Base-by-base conservation (phyloP, 2,329 filamentous ascomycete species). In the Monilinia laxa region DNA sequence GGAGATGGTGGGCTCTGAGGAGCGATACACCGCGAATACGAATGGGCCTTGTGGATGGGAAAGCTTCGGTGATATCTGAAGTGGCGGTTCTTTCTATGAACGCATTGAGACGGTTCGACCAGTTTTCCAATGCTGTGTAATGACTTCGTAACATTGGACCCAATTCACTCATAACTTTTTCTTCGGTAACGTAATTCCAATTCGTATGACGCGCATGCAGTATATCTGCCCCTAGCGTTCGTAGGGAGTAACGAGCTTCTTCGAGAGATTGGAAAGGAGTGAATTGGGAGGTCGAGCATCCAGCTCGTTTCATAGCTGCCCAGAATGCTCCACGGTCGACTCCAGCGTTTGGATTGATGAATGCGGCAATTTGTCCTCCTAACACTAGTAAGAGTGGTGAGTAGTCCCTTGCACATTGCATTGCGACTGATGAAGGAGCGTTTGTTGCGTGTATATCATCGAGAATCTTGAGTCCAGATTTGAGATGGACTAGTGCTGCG, bases 231-330 rank as follows among this genome's bases (percentile, higher is more conserved):
- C 84, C 70, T 79, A 83, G 4, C 85, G 78, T 55, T 76, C 88
- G 85, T 75, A 85, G 86, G 2, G 84, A 80, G 14, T 83, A 71
- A 14, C 86, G 82, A 11, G 85, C 86, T 65, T 88, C 84, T 28
- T 81, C 76, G 10, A 87, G 74, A 0, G 80, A 81, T 1, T 78
- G 71, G 65, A 88, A 88, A 20, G 57, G 59, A 18, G 54, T 60
- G 2, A 65, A 67, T 25, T 62, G 67, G 25, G 65, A 65, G 6
- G 66, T 57, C 7, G 63, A 60, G 31, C 58, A 60, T 55, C 71
- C 70, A 51, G 68, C 69, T 40, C 60, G 66, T 23, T 67, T 70
- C 54, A 75, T 45, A 20, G 69, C 67, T 4, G 57, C 59, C 71
- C 73, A 75, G 16, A 73, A 69, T 6, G 67, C 56, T 38, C 64